These are phyloP conservation scores for Beauveria brongniartii DNA, from an alignment of 2,329 filamentous ascomycete genomes.

Conservation along the genomic window DNA sequence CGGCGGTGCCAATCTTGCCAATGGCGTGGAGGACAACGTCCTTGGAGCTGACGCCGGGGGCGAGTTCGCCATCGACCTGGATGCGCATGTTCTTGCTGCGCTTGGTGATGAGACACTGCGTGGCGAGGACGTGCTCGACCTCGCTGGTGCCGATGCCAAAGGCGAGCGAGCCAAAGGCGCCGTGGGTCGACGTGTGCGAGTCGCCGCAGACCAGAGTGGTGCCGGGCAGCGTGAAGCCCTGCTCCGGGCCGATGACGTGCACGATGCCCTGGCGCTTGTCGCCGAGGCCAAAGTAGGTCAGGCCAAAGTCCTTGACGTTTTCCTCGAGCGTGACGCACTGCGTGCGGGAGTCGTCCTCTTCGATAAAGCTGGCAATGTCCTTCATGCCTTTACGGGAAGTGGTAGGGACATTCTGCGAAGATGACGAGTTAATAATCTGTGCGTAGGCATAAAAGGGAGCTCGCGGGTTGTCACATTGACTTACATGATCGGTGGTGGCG, in stretches of 20 bases:
- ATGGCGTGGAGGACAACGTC: slow-evolving; percentile 92
- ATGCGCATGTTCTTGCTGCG: slow-evolving; percentile 98
- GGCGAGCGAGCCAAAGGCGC: slow-evolving; percentile 87
- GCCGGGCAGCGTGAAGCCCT: slow-evolving; percentile 94
- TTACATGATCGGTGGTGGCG: slow-evolving; percentile 91
- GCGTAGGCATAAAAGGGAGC: too few relatives aligned
- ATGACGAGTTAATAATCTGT: not conserved
- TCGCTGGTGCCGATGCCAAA: slow-evolving; percentile 98
- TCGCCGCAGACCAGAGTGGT: slow-evolving; percentile 97
- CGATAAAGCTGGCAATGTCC: slow-evolving; percentile 86
- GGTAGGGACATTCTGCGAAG: slow-evolving; percentile 78
- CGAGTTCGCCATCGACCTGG: slow-evolving; percentile 84
- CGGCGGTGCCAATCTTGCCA: slow-evolving; percentile 87
- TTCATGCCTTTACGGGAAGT: slow-evolving; percentile 86
- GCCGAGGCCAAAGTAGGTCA: slow-evolving; percentile 94
- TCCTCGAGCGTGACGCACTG: slow-evolving; percentile 96
- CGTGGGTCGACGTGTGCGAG: slow-evolving; percentile 96
- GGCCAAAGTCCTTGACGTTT: slow-evolving; percentile 91
- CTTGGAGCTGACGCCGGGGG: slow-evolving; percentile 90
- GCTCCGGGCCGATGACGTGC: slow-evolving; percentile 96
- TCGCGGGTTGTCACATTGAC: slow-evolving; percentile 23
- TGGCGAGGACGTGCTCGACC: slow-evolving; percentile 96
- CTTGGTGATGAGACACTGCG: slow-evolving; percentile 89
- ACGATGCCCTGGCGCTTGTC: slow-evolving; percentile 98
- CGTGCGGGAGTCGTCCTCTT: slow-evolving; percentile 85